Evolutionary conservation across 2,329 filamentous ascomycete species (phyloP), one percentile per base, ranked within the genome.

Genomic region (Neofusicoccum ribis): DNA sequence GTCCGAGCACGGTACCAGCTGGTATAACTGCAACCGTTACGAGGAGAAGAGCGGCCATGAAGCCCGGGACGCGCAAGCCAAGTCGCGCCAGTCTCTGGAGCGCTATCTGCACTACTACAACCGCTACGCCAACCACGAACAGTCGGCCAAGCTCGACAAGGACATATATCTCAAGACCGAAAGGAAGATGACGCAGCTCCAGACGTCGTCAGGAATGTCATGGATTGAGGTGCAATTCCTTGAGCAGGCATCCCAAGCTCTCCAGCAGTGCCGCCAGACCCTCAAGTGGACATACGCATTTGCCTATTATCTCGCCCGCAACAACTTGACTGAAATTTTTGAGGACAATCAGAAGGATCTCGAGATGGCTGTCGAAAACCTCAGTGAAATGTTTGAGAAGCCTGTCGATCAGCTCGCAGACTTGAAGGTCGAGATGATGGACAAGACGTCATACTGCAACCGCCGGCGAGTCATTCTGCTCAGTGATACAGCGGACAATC

Each of bases 321-420:
- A 97, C 83, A 98, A 99, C 74, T 82, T 95, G 64, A 98, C 95
- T 0, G 92, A 94, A 75, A 98, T 99, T 63, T 99, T 99, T 67
- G 95, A 99, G 77, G 93, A 98, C 77, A 99, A 99, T 77, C 95
- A 99, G 74, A 97, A 97, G 78, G 95, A 99, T 75, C 81, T 99
- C 27, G 95, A 99, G 78, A 91, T 99, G 88, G 94, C 95, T 0
- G 95, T 98, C 0, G 95, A 99, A 81, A 93, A 91, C 65, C 81
- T 99, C 69, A 97, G 92, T n/a, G 93, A 97, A 78, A 97, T 99
- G 92, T 99, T 99, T 70, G 95, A 99, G 84, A 97, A 96, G 82
- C 92, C 93, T 0, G 92, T 94, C n/a, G 82, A 88, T 46, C 93
- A 97, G 72, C 83, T 99, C 17, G 87, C 92, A 3, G 87, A 90